Base-by-base conservation (phyloP, 495 filamentous ascomycete genomes). In the Neohortaea acidophila region DNA sequence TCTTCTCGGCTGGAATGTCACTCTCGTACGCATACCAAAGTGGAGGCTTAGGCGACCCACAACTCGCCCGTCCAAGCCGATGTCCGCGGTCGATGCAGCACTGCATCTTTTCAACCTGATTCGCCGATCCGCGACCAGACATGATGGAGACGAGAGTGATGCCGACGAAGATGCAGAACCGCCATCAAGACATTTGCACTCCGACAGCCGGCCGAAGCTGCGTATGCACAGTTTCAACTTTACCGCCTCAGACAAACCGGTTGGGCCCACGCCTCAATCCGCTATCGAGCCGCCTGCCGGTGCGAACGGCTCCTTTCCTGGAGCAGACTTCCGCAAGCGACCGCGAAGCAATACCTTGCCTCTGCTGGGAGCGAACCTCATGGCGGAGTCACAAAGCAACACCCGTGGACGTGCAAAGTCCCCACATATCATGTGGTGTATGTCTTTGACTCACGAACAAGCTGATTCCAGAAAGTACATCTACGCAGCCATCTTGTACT, bases 1-100 rank as follows among this genome's bases (percentile, higher is more conserved):
- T 33, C 68, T 87, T 12, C 72, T 96, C n/a, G 72, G 65, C 54
- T 94, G 82, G 82, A 83, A 79, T 24, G 77, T 94, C 12, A 66
- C 77, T 34, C 60, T 97, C 28, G 85, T 87, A 13, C 66, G 91
- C 27, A 81, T 97, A 24, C 89, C 89, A 2, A 81, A 70, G 43
- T 94, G 87, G 83, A 79, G 85, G 23, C 86, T 96, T 47, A 71
- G 75, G 44, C 72, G 75, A 14, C 56, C 67, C 10, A 62, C n/a
- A n/a, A n/a, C n/a, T n/a, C n/a, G n/a, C n/a, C n/a, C n/a, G n/a
- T n/a, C n/a, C n/a, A n/a, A n/a, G n/a, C n/a, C n/a, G n/a, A n/a
- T n/a, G n/a, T n/a, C n/a, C n/a, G n/a, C n/a, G n/a, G n/a, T n/a
- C n/a, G n/a, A n/a, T n/a, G n/a, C n/a, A n/a, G n/a, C n/a, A n/a